Base-by-base conservation (phyloP, 345 rosid species). In the Heritiera littoralis region DNA sequence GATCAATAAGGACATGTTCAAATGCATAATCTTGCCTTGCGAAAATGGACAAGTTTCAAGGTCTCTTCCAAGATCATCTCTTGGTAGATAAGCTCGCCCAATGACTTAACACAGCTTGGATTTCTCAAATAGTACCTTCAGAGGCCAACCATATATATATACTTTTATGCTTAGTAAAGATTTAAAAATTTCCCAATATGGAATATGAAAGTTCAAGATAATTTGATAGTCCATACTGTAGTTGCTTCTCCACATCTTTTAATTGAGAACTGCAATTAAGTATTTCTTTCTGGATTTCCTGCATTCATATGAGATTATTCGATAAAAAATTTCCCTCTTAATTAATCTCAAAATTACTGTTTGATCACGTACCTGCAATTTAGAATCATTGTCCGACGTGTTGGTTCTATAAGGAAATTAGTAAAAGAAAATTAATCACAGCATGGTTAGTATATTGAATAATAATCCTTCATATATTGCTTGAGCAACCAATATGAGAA, bases 11-110 rank as follows among this genome's bases (percentile, higher is more conserved):
- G 8, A 20, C 0, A 0, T 4, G 17, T 0, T 1, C 38, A 1
- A 35, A 55, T 55, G 23, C 60, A 55, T 69, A 6, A 6, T 51
- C 46, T 52, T 54, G 48, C 76, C 76, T 72, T 54, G 63, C 63
- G 76, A 18, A 54, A 35, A 9, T 51, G 76, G 48, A 72, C 30
- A 51, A 49, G 60, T 52, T 71, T 51, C 76, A 72, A 72, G 63
- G 76, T 72, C 48, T 72, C 63, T 72, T 72, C 63, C 76, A 72
- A 9, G 9, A 72, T 11, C 63, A 72, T 72, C 59, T 72, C 63
- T 17, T 54, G 28, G 48, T 72, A 54, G 5, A 1, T 2, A 54
- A 18, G 9, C 30, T 72, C 76, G 48, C 14, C 54, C 63, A 72
- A 54, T 52, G 76, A 35, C 4, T 17, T 38, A 35, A 35, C 9